Base-by-base conservation (phyloP, 345 rosid species). In the Aurinia saxatilis region DNA sequence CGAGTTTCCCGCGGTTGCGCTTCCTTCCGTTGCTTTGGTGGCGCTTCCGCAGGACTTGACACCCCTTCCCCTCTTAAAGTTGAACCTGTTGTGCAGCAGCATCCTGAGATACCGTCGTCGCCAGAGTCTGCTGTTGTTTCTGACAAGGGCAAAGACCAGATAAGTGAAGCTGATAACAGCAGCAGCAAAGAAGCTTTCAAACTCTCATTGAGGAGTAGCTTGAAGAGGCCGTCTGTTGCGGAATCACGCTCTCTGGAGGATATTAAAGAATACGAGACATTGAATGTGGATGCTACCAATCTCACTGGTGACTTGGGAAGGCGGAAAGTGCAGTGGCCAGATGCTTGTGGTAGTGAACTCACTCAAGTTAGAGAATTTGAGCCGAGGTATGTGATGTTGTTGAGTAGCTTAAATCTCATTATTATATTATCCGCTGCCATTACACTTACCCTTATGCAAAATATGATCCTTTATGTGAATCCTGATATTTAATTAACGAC, bases 311-410 rank as follows among this genome's bases (percentile, higher is more conserved):
- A 81, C 46, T 71, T 66, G 46, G 89, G 73, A 53, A 75, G 75
- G 68, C 75, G 92, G 68, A 93, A 81, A 83, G 97, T 93, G 75
- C 96, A 86, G 77, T 93, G 99, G 99, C 83, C 85, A 6, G 97
- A 93, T 84, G 80, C 80, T 63, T 80, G 87, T 77, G 97, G 99
- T 41, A 84, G 77, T 55, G 97, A 87, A 70, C 95, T 93, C 66
- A 84, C 66, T 49, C 92, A 93, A 77, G 79, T 90, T 73, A 77
- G 84, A 76, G 99, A 90, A 77, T 93, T 90, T 78, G 97, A 90
- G 67, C 96, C 99, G 54, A 93, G 99, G 97, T 92, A 82, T 50
- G 71, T 66, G 46, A 39, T 38, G 40, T 37, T 9, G 0, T 60
- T 44, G 40, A 59, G 12, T 15, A 17, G 10, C 23, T 6, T 38